Percentiles rank a stretch among this genome's conserved stretches.
Evolutionary conservation across 768 basidiomycete genomes (phyloP).

Genomic region (Russula vinacea): DNA sequence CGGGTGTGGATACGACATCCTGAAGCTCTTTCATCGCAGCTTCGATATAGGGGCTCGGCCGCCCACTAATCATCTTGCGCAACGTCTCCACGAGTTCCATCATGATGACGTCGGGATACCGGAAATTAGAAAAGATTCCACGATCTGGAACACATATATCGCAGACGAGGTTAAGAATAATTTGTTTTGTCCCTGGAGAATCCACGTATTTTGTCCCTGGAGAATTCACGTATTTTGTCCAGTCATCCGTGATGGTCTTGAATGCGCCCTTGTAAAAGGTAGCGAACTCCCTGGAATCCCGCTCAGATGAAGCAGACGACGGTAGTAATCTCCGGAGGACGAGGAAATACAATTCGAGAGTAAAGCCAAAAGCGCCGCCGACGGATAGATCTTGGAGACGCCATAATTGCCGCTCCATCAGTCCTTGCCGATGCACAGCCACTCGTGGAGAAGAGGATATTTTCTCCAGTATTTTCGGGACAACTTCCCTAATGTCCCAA

Average conservation of each 20-base stretch:
- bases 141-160: not conserved
- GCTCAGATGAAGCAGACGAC: not conserved
- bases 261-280: not conserved
- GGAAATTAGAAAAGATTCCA: not conserved
- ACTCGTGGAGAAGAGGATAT: not conserved
- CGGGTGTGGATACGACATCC: not conserved
- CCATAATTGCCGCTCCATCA: slow-evolving; percentile 10
- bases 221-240: too few relatives aligned
- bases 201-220: not conserved
- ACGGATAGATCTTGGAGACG: slow-evolving; percentile 1
- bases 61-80: not conserved
- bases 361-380: slow-evolving; percentile 4
- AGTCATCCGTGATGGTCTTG: slow-evolving; percentile 4
- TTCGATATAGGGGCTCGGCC: not conserved
- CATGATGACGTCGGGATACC: not conserved
- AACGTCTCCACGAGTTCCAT: not conserved
- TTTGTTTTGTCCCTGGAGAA: not conserved
- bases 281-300: not conserved
- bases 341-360: slow-evolving; percentile 3
- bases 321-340: not conserved
- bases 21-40: not conserved
- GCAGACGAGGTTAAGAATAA: slow-evolving; percentile 6
- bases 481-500: not conserved
- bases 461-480: not conserved
- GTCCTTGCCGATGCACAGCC: not conserved